phyloP scores from a whole-genome alignment of 768 basidiomycete genomes.

The Tricholomella constricta region DNA sequence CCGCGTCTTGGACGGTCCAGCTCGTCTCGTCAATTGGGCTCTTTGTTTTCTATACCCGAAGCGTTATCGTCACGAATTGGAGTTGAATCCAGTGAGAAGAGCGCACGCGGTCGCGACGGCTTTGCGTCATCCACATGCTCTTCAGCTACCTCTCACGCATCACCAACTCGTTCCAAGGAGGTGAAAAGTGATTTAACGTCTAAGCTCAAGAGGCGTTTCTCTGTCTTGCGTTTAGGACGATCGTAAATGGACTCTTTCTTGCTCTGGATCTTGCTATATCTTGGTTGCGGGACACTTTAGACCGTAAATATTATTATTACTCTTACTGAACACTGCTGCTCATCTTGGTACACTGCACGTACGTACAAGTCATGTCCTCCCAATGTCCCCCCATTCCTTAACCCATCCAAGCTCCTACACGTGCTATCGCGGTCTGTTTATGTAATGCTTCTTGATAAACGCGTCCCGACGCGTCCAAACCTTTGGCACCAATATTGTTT shows the following conservation, averaged over 20 bases:
- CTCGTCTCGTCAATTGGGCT: conserved; percentile 6
- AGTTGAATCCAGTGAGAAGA: conserved; percentile 3
- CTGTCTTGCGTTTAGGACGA: conserved; percentile 11
- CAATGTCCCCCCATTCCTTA: no score
- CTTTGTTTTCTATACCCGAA: conserved; percentile 15
- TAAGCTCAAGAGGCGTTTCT: conserved; percentile 20
- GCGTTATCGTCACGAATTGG: conserved; percentile 16
- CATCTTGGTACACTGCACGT: neutral
- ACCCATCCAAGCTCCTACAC: no score
- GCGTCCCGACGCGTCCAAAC: no score
- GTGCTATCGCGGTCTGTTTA: no score
- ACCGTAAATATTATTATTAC: neutral
- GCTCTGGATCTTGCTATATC: neutral
- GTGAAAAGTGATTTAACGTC: conserved; percentile 8
- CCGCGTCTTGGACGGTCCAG: neutral
- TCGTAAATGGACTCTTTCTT: conserved; percentile 1
- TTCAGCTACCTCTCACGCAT: conserved; percentile 1
- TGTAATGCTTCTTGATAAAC: no score
- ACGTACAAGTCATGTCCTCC: neutral
- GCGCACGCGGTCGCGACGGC: neutral
- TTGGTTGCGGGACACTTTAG: neutral
- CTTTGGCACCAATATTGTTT: no score
- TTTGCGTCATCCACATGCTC: neutral
- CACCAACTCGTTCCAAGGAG: neutral
- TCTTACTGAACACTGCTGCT: neutral